Evolutionary conservation across 768 basidiomycete species (phyloP), one percentile per base, ranked within the genome.

Genomic region (Pleurotus sapidus): DNA sequence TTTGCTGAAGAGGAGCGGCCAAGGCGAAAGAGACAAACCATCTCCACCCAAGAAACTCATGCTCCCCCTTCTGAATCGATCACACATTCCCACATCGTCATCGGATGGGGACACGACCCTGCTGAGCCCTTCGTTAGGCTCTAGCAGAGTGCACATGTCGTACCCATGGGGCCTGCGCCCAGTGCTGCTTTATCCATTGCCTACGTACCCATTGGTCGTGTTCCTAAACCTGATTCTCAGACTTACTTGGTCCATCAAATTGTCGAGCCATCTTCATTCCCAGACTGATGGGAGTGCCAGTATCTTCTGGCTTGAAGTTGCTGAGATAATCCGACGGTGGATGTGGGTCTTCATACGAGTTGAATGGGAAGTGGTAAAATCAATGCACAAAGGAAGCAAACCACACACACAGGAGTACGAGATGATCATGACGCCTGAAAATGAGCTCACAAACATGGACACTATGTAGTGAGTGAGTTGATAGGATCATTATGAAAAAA

Each of bases 311-410:
- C 82, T 98, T 53, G 95, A 99, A 72, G 79, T 91, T 43, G 85
- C 95, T 30, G 97, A 98, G 73, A 73, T 99, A 27, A 67, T 93
- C 37, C 79, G 97, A 61, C 74, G 97, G 64, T 99, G 97, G 97
- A 82, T 98, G 77, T 99, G 97, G 97, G 94, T 97, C 24, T 98
- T 97, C 72, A 72, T 98, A 60, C 84, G 97, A 38, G 84, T 98
- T 42, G 97, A 99, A 73, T 99, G 96, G 97, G 96, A 98, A 73
- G 81, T 87, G 7, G 84, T 93, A 49, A 92, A 84, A 72, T 78
- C 74, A 63, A 63, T 67, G 30, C 69, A 70, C 42, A 74, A 75
- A 40, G 68, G 64, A 47, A 54, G 39, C 12, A 54, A 54, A 42
- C 7, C 4, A 15, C 14, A 39, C 50, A 59, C 57, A 20, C 24